phyloP scores from a whole-genome alignment of 306 rosid genomes.

The Dalbergia cochinchinensis region DNA sequence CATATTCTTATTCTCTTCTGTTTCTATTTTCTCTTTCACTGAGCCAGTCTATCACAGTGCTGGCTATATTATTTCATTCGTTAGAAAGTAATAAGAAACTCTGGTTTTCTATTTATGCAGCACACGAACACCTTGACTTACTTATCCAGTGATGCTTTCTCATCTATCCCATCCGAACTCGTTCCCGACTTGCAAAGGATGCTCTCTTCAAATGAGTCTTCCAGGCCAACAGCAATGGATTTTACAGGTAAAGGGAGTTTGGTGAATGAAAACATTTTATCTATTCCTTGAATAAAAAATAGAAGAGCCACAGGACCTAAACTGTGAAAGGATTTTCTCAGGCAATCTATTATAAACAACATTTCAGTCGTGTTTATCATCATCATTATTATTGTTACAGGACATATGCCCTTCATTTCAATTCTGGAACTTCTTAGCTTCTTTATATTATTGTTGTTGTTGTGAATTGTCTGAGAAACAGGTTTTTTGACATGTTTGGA shows the following conservation, averaged over 20 bases:
- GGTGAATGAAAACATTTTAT: slow-evolving; percentile 29
- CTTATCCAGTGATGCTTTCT: slow-evolving; percentile 89
- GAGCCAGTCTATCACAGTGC: no score
- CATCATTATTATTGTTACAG: not conserved
- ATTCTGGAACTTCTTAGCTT: not conserved
- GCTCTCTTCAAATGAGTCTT: slow-evolving; percentile 90
- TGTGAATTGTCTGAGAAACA: not conserved
- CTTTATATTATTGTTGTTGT: not conserved
- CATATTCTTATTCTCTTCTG: no score
- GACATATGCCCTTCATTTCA: not conserved
- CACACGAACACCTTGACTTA: slow-evolving; percentile 92
- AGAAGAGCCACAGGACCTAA: slow-evolving; percentile 11
- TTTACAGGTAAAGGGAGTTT: slow-evolving; percentile 74
- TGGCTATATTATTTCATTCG: slow-evolving; percentile 35
- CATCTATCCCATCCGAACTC: slow-evolving; percentile 82
- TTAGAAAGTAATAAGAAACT: slow-evolving; percentile 41
- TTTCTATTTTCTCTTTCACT: no score
- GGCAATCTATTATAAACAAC: not conserved
- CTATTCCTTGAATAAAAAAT: slow-evolving; percentile 31
- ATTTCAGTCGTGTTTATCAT: not conserved
- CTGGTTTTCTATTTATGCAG: slow-evolving; percentile 66
- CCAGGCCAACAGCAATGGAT: slow-evolving; percentile 85
- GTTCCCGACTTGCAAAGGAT: slow-evolving; percentile 93
- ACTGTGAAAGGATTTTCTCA: slow-evolving; percentile 17
- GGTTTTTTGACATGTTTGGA: not conserved